phyloP scores from a whole-genome alignment of 202 grass and related monocot genomes.

The Hordeum pubiflorum region DNA sequence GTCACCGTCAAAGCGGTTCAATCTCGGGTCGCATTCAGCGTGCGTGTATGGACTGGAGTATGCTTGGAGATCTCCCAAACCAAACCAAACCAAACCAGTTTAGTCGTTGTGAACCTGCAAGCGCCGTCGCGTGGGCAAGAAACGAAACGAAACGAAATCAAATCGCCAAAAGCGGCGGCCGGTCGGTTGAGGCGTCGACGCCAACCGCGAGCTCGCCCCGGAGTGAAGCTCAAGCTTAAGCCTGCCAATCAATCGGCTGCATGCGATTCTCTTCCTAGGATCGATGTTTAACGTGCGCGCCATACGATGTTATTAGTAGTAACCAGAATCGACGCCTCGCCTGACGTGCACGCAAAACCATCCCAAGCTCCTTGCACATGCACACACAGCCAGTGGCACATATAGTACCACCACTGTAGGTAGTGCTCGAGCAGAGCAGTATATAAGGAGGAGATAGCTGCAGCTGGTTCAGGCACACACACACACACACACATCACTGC shows the following conservation, averaged over 20 bases:
- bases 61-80: neutral
- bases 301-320: too few relatives aligned
- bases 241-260: too few relatives aligned
- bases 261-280: too few relatives aligned
- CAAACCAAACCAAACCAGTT: neutral
- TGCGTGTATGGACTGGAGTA: neutral
- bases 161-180: neutral
- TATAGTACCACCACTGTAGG: too few relatives aligned
- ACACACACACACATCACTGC: neutral
- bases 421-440: neutral
- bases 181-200: neutral
- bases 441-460: neutral
- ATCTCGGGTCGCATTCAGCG: neutral
- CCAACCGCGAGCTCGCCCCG: neutral
- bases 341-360: neutral
- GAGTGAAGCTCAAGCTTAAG: neutral
- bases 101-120: neutral
- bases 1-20: neutral
- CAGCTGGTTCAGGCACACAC: neutral
- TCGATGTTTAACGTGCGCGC: neutral
- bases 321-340: neutral
- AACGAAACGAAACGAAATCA: neutral
- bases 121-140: neutral
- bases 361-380: too few relatives aligned
- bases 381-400: too few relatives aligned